Evolutionary conservation across 306 rosid genomes (phyloP), one percentile per base, ranked within the genome.

Genomic region (Prosopis cineraria): DNA sequence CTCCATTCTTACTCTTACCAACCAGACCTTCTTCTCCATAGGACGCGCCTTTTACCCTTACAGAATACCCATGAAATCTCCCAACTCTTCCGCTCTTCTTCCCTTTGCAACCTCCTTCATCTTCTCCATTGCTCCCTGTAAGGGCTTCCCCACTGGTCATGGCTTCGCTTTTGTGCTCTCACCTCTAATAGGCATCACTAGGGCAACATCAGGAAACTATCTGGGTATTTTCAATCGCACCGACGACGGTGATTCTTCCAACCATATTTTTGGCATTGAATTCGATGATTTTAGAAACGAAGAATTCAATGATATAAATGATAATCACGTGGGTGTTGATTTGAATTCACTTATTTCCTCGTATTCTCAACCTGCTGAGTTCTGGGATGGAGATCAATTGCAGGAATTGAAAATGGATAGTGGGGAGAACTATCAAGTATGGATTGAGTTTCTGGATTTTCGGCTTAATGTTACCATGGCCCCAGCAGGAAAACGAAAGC

Each of bases 101-200:
- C 73, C 91, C 10, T 90, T 90, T 78, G 81, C 89, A 34, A 85
- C 96, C 69, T 88, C 90, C 62, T 90, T 90, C 68, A 82, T 88
- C 55, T 90, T 90, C 82, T 90, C 96, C 24, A 68, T 88, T 44
- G 82, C 92, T n/a, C 83, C 90, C 7, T 52, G 44, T 24, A n/a
- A 81, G 48, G 53, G 73, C 60, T 68, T 85, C 59, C 88, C 78
- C 3, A 47, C 81, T 34, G 91, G 82, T 68, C 93, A 91, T 72
- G 93, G 96, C 36, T 89, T 91, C 19, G 91, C 83, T 41, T 79
- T 89, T 39, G 0, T 89, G 6, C 39, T 90, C 80, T 33, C 82
- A 3, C 96, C 96, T 20, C 34, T 55, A 34, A 70, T 77, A 50
- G 72, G 40, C 24, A 64, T 82, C 43, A 55, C 34, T 50, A 89